Evolutionary conservation across 2,329 filamentous ascomycete genomes (phyloP), one percentile per base, ranked within the genome.

Genomic region (Purpureocillium takamizusanense): DNA sequence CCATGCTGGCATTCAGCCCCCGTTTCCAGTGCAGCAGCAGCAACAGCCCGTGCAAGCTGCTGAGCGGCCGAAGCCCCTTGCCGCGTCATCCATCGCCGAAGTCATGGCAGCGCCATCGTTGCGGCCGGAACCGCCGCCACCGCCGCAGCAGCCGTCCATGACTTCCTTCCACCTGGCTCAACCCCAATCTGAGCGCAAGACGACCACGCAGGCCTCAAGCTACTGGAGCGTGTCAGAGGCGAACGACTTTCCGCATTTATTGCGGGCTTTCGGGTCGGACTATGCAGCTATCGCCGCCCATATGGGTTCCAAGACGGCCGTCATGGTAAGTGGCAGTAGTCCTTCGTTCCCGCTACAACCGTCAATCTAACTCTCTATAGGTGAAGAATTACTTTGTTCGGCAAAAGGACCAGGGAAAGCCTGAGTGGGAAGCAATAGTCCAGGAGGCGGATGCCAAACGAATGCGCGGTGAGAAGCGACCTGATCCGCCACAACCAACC

Each of bases 211-310:
- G 46, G 77, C 82, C 12, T 87, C 83, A 1, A 90, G 85, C 58
- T 92, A 92, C 57, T 92, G 86, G 86, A 90, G 85, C 51, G 85
- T 90, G 16, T 83, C 82, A 1, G 86, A 92, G 61, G 73, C 82
- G 39, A 82, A 73, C 34, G 85, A 89, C 51, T 92, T 92, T 58
- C 79, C 81, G 28, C 74, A 71, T 40, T 70, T 87, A 41, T 67
- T 92, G 34, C 73, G 70, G 36, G 74, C 86, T 39, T 90, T 87
- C 62, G 86, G 86, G 41, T 86, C 81, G 13, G 84, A 92, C 55
- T 92, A 84, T 76, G 66, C 67, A 35, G 76, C 74, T 4, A 90
- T 90, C 59, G 82, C 86, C 31, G 70, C 70, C 37, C 78, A 86
- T 50, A 88, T 92, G 82, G 81, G 82, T 36, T 86, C 84, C 4